phyloP scores from a whole-genome alignment of 371 early-diverging fungal species.

The Quaeritorhiza haematococci region DNA sequence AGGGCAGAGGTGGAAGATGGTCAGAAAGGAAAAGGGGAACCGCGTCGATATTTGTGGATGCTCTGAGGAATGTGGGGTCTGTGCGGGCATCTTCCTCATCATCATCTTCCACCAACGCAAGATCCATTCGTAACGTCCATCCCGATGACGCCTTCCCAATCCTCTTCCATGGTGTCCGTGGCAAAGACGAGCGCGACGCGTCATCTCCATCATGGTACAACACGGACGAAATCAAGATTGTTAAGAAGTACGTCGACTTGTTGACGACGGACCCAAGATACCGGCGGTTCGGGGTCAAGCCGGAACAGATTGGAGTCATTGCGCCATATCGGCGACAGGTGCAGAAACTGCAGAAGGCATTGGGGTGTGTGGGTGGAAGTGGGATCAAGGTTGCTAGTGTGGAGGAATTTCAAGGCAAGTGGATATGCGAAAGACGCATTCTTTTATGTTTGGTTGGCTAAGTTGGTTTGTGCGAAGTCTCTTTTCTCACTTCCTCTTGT shows the following conservation, averaged over 20 bases:
- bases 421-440: too few relatives aligned
- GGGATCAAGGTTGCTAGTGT: conserved; percentile 17
- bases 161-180: conserved; percentile 19
- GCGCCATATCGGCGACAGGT: conserved; percentile 22
- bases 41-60: too few relatives aligned
- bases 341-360: conserved; percentile 11
- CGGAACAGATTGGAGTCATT: conserved; percentile 15
- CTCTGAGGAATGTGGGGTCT: too few relatives aligned
- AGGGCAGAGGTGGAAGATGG: too few relatives aligned
- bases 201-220: conserved; percentile 24
- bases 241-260: conserved; percentile 3
- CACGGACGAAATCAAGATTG: conserved; percentile 7
- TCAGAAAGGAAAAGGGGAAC: too few relatives aligned
- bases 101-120: too few relatives aligned
- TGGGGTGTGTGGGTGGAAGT: background rate
- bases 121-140: too few relatives aligned
- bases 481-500: background rate
- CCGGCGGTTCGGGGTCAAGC: conserved; percentile 1
- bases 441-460: too few relatives aligned
- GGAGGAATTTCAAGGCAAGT: conserved; percentile 45
- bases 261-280: background rate
- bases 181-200: conserved; percentile 26
- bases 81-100: too few relatives aligned
- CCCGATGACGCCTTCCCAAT: conserved; percentile 21
- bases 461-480: too few relatives aligned